Conservation (phyloP, 2,329 filamentous ascomycete genomes). For the Fusarium sp. region DNA sequence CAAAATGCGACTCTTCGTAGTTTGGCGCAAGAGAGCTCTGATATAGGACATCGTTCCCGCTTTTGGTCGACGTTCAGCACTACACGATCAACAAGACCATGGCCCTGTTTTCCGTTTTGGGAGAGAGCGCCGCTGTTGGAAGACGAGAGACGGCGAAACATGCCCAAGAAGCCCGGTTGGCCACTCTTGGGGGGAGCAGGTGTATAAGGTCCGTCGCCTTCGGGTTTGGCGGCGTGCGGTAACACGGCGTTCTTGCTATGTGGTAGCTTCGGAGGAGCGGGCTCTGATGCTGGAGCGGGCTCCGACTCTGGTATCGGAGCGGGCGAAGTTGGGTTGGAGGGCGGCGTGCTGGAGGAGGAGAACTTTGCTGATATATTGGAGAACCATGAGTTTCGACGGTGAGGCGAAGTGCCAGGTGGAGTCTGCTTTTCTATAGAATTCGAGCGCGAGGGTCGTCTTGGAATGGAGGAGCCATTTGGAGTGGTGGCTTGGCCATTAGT, state of each 20-base stretch:
- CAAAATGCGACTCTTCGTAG: constrained; percentile 91
- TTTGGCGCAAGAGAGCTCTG: constrained; percentile 82
- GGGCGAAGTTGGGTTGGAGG: constrained; percentile 48
- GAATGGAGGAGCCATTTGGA: constrained; percentile 39
- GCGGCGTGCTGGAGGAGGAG: constrained; percentile 64
- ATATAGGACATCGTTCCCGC: constrained; percentile 81
- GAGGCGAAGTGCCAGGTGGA: constrained; percentile 51
- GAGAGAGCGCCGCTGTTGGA: constrained; percentile 58
- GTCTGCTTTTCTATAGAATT: constrained; percentile 51
- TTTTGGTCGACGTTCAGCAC: constrained; percentile 87
- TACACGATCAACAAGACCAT: constrained; percentile 80
- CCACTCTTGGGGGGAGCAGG: constrained; percentile 77
- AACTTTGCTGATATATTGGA: constrained; percentile 94
- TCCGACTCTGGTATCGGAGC: constrained; percentile 47
- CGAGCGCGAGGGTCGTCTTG: constrained; percentile 49
- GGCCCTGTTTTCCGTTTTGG: constrained; percentile 51
- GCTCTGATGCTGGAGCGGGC: constrained; percentile 50
- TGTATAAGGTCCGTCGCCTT: constrained; percentile 74
- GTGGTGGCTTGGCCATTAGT: constrained; percentile 41
- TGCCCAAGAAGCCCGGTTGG: constrained; percentile 80
- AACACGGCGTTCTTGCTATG: constrained; percentile 69
- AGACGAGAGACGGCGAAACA: constrained; percentile 84
- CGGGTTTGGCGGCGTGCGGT: constrained; percentile 64
- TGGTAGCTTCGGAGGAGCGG: constrained; percentile 60
- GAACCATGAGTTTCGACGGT: constrained; percentile 86